These are phyloP conservation scores for Calonectria pseudoreteaudii DNA, from an alignment of 2,329 filamentous ascomycete species.

Conservation along the genomic window DNA sequence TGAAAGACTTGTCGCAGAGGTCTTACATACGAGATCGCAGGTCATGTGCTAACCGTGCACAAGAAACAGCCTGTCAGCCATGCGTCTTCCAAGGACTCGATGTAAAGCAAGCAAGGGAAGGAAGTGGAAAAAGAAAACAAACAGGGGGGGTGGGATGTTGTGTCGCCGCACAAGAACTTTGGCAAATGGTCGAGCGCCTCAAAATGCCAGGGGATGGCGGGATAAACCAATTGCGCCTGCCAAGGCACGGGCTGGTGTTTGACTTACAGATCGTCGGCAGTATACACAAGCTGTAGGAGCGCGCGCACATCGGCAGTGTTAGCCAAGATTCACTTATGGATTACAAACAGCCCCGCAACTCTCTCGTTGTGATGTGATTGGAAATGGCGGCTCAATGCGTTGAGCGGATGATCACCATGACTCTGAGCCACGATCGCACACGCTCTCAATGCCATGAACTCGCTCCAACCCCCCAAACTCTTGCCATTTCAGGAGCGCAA, in stretches of 20 bases:
- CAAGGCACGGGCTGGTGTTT: slow-evolving; percentile 46
- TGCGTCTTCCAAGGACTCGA: slow-evolving; percentile 30
- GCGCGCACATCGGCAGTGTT: slow-evolving; percentile 46
- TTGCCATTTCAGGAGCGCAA: slow-evolving; percentile 14
- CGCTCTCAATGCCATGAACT: slow-evolving; percentile 21
- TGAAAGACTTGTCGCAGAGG: slow-evolving; percentile 25
- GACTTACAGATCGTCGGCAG: slow-evolving; percentile 89
- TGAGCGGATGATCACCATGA: slow-evolving; percentile 20
- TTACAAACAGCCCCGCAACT: slow-evolving; percentile 27
- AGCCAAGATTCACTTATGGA: slow-evolving; percentile 45
- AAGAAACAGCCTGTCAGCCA: slow-evolving; percentile 43
- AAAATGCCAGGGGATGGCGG: slow-evolving; percentile 29
- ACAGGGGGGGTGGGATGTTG: slow-evolving; percentile 20
- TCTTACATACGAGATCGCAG: slow-evolving; percentile 83
- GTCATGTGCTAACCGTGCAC: slow-evolving; percentile 80
- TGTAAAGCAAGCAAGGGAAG: slow-evolving; percentile 25
- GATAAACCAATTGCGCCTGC: slow-evolving; percentile 36
- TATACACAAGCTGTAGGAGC: slow-evolving; percentile 79
- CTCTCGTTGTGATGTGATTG: slow-evolving; percentile 16
- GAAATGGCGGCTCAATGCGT: slow-evolving; percentile 25
- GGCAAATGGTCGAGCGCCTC: slow-evolving; percentile 31
- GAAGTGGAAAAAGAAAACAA: slow-evolving; percentile 17
- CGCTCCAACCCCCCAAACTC: slow-evolving; percentile 18
- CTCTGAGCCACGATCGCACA: slow-evolving; percentile 30
- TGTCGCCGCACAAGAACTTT: slow-evolving; percentile 32